Evolutionary conservation across 2,329 filamentous ascomycete species (phyloP), one percentile per base, ranked within the genome.

Genomic region (Cladorrhinum sp.): DNA sequence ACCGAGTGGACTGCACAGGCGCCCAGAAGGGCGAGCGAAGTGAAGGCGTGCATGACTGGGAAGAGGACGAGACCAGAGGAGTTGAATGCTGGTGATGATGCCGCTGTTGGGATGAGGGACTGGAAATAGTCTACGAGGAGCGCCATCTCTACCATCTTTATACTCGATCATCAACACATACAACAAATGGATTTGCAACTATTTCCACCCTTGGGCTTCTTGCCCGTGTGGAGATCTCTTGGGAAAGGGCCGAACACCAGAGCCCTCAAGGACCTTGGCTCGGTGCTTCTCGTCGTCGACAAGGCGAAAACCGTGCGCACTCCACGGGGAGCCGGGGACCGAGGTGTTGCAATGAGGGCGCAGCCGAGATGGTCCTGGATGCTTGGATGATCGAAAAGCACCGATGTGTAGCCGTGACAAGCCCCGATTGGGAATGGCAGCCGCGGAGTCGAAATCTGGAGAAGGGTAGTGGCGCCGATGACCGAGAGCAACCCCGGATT

Each of bases 1-100:
- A 81, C 79, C 45, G 75, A 71, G 72, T 85, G 82, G 55, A 82
- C 71, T 72, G 79, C 81, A 63, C 78, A 73, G 56, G 78, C 77
- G 73, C 81, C 79, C 61, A 84, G 72, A 25, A 85, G 71, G 29
- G 84, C 65, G 29, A 81, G 72, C 58, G 80, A 80, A 24, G 79
- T 75, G 63, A 84, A 64, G 56, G 79, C 73, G 67, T 83, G 76
- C 68, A 72, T 72, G 64, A 62, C 61, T 61, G 68, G 62, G 51
- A 62, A 54, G 36, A 60, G 24, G 57, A 59, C 7, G 61, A 63
- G 53, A 55, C 52, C 58, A 53, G 59, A 60, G 52, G 57, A 58
- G 63, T 62, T 65, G 62, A 55, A 49, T 23, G 56, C 41, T 59
- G 58, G 45, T 53, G 61, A 60, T 62, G 53, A 9, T 55, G 61